phyloP scores from a whole-genome alignment of 345 rosid species.

The Corymbia maculata region DNA sequence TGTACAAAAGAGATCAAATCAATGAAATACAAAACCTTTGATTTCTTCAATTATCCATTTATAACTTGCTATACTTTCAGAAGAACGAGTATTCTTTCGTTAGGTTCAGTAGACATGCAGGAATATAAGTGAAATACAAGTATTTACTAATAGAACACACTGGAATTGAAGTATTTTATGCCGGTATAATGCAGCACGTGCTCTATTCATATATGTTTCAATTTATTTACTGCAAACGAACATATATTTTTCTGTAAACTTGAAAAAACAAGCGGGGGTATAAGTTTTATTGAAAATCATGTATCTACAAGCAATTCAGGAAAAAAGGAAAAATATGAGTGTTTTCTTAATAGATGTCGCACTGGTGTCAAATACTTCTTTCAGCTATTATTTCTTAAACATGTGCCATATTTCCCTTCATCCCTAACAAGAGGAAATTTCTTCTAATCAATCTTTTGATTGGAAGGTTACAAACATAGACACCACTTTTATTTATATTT shows the following conservation, averaged over 20 bases:
- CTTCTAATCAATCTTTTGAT: neutral
- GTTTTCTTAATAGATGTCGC: neutral
- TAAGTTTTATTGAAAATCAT: too few relatives aligned
- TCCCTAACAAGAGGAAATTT: neutral
- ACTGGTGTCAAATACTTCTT: too few relatives aligned
- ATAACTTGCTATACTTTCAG: neutral
- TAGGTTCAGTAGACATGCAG: too few relatives aligned
- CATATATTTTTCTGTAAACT: neutral
- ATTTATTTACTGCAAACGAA: neutral
- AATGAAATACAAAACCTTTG: too few relatives aligned
- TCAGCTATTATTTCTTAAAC: neutral
- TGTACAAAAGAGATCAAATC: neutral
- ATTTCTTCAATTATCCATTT: too few relatives aligned
- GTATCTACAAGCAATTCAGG: neutral
- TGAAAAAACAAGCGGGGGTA: too few relatives aligned
- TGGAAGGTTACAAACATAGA: neutral
- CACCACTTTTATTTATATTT: too few relatives aligned
- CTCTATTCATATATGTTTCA: neutral
- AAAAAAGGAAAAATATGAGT: neutral
- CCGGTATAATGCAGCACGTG: neutral
- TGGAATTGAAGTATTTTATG: neutral
- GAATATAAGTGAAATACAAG: too few relatives aligned
- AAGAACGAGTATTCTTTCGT: neutral
- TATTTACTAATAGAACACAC: too few relatives aligned
- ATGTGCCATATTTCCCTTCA: neutral